Base-by-base conservation (phyloP, 192 early-diverging fungal species). In the Martensiomyces pterosporus region DNA sequence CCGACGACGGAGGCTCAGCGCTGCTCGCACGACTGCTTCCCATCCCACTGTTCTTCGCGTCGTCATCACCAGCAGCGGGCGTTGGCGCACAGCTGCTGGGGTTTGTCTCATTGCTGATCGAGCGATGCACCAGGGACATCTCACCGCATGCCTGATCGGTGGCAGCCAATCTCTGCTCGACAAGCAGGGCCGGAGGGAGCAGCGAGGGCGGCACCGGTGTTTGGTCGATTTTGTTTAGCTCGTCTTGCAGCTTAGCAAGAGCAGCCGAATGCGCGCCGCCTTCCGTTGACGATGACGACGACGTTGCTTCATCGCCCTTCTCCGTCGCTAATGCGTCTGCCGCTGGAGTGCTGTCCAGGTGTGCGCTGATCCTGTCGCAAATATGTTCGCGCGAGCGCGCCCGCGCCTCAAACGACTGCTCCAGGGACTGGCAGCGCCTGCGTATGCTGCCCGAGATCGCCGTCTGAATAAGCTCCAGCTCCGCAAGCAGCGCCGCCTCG, bases 401-500 rank as follows among this genome's bases (percentile, higher is more conserved):
- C 9, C 47, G 58, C 0, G 63, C 70, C 8, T 44, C 51, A 14
- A 62, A 39, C 8, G 53, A 57, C 9, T 48, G 54, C 40, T 66
- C 65, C 22, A 78, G 56, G 25, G 43, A 51, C 46, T 79, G 69
- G 41, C 63, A 61, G 43, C 78, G 77, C 39, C 76, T 75, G 35
- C 76, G 74, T 57, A 91, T 78, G 5, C 81, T 82, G 14, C 39
- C 51, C 0, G 60, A 44, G 4, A 88, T 43, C 3, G 61, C 36
- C 5, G 61, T 59, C 10, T 72, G 58, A 15, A 76, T 39, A 29
- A 79, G 66, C 9, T 80, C 75, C 16, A 92, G 53, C 57, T 84
- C 81, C 0, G 69, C 63, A 7, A 75, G 55, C 32, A 95, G 58
- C 12, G 61, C 64, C 39, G 71, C 57, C 49, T 97, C 93, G 10